phyloP scores from a whole-genome alignment of 2,329 filamentous ascomycete genomes.

The Sarocladium kiliense region DNA sequence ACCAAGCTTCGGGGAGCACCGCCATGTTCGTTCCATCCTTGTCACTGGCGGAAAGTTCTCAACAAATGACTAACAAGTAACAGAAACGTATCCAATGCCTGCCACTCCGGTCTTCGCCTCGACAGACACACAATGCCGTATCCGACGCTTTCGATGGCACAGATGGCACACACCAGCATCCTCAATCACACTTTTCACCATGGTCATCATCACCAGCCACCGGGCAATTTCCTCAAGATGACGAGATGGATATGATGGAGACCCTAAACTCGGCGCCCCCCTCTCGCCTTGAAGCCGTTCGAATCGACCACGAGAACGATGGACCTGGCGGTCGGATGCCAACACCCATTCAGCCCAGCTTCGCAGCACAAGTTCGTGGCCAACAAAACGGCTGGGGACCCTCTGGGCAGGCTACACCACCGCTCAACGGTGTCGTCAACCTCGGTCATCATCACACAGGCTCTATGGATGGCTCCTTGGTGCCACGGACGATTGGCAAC shows the following conservation, averaged over 20 bases:
- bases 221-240: constrained; percentile 21
- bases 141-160: constrained; percentile 14
- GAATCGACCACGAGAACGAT: background rate
- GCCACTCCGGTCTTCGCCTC: constrained; percentile 42
- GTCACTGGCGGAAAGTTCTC: background rate
- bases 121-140: constrained; percentile 34
- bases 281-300: constrained; percentile 10
- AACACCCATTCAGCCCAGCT: constrained; percentile 55
- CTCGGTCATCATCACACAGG: constrained; percentile 34
- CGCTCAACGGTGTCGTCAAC: constrained; percentile 30
- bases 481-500: constrained; percentile 44
- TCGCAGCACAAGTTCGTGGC: constrained; percentile 50
- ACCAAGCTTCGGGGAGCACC: constrained; percentile 44
- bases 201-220: constrained; percentile 23
- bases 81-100: constrained; percentile 53
- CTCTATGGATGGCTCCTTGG: constrained; percentile 34
- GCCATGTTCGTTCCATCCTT: constrained; percentile 31
- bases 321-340: constrained; percentile 39
- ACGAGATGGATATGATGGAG: constrained; percentile 49
- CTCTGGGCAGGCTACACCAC: background rate
- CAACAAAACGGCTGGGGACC: constrained; percentile 35
- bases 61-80: constrained; percentile 15
- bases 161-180: constrained; percentile 30
- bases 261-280: constrained; percentile 4
- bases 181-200: constrained; percentile 25